Evolutionary conservation across 2,329 filamentous ascomycete species (phyloP), one percentile per base, ranked within the genome.

Genomic region (Nannizziopsis arthrosporioides): DNA sequence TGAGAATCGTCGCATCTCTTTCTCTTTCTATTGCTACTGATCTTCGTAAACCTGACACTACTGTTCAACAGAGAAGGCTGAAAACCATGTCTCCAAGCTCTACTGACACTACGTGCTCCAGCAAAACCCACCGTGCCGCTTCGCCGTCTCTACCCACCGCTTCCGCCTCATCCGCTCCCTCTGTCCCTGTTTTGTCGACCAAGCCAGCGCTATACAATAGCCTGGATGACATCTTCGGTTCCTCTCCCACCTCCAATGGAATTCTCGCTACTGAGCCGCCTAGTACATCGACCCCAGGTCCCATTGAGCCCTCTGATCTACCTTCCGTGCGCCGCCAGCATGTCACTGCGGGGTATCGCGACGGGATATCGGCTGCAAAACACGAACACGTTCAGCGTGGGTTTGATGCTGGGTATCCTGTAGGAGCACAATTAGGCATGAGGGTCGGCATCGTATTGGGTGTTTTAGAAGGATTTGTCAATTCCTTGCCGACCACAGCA

Each of bases 391-490:
- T 95, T 19, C 92, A 98, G 66, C 73, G 74, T 11, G 90, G 90
- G 0, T 96, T 98, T 61, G 92, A 98, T 62, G 85, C 90, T 54
- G 90, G 90, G 0, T 96, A 88, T 63, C 74, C 80, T 11, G 73
- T 96, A 0, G 92, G 92, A 10, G 89, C 87, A 0, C 80, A 82
- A 44, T 69, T 96, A 27, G 92, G 90, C 0, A 64, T 84, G 54
- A 74, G 75, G 22, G 82, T 81, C 0, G 92, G 92, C 0, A 80
- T 79, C 55, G 68, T 93, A 10, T 64, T 94, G 2, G 92, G 92
- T 0, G 68, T 85, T 3, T 61, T 95, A 5, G 85, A 94, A 59
- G 87, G 84, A 0, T 66, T 94, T 15, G 65, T 71, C 0, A 59
- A 58, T 2, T 60, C 51, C 17, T 54, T 55, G 5, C 55, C 54